phyloP scores from a whole-genome alignment of 352 stramenopile genomes.

The Phytophthora idaei region DNA sequence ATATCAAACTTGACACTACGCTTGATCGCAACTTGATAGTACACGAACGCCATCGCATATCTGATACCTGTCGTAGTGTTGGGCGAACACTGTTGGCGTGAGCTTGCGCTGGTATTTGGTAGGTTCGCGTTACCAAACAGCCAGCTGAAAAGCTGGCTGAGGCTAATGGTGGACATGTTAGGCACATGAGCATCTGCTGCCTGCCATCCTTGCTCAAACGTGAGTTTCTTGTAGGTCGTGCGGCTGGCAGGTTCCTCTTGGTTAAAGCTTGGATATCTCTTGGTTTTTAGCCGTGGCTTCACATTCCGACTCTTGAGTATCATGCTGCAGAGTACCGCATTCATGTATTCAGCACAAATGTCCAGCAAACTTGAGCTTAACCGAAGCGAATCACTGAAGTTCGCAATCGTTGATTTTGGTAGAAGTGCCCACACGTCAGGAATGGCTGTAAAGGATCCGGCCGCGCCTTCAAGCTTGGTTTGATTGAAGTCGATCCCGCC shows the following conservation, averaged over 20 bases:
- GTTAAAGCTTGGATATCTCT: background rate
- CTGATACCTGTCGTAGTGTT: background rate
- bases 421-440: background rate
- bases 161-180: constrained; percentile 3
- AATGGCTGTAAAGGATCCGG: background rate
- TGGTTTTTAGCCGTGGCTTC: background rate
- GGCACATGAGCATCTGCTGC: constrained; percentile 3
- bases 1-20: background rate
- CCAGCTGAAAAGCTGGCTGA: background rate
- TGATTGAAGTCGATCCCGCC: too few species aligned
- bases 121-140: constrained; percentile 1
- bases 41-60: constrained; percentile 12
- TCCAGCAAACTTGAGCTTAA: background rate
- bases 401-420: background rate
- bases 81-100: background rate
- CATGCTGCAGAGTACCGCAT: too few species aligned
- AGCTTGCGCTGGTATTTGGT: background rate
- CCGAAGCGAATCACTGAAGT: background rate
- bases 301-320: background rate
- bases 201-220: background rate
- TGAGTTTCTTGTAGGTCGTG: background rate
- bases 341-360: background rate
- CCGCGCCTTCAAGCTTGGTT: background rate
- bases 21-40: background rate
- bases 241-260: constrained; percentile 2